A percentile compares a stretch with the other conserved stretches of the same genome.
phyloP scores from a whole-genome alignment of 805 yeast genomes.

The Myxozyma monticola region DNA sequence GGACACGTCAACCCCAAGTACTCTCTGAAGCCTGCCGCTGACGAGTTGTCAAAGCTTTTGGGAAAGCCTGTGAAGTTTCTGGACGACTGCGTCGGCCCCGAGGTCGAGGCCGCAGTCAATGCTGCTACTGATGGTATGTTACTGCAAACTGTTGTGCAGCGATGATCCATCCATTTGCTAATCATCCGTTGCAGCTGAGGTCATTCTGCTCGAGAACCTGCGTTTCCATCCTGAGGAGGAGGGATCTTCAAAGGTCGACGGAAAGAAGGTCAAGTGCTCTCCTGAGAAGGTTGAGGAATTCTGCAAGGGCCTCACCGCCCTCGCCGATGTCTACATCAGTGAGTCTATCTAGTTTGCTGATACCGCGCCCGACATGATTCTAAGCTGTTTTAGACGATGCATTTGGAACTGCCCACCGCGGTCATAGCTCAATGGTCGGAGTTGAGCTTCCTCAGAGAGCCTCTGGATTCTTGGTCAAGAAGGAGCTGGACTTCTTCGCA shows the following conservation, averaged over 20 bases:
- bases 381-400: conserved; percentile 67
- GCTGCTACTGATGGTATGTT: conserved; percentile 60
- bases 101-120: conserved; percentile 78
- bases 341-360: neutral
- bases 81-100: conserved; percentile 87
- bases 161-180: too few species aligned
- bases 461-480: conserved; percentile 97
- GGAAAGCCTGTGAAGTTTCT: conserved; percentile 76
- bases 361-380: neutral
- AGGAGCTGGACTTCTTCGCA: conserved; percentile 96
- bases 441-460: conserved; percentile 94
- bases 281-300: conserved; percentile 78
- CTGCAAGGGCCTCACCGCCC: conserved; percentile 84
- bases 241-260: conserved; percentile 93
- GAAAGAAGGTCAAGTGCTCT: conserved; percentile 91
- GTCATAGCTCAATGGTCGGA: conserved; percentile 99
- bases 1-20: conserved; percentile 84
- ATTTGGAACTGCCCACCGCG: conserved; percentile 99
- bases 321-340: conserved; percentile 91
- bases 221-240: conserved; percentile 92
- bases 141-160: neutral
- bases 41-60: conserved; percentile 79
- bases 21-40: conserved; percentile 91
- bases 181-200: too few species aligned
- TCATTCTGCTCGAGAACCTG: conserved; percentile 91